phyloP scores from a whole-genome alignment of 2,329 filamentous ascomycete genomes.

The Sclerotinia subarctica region DNA sequence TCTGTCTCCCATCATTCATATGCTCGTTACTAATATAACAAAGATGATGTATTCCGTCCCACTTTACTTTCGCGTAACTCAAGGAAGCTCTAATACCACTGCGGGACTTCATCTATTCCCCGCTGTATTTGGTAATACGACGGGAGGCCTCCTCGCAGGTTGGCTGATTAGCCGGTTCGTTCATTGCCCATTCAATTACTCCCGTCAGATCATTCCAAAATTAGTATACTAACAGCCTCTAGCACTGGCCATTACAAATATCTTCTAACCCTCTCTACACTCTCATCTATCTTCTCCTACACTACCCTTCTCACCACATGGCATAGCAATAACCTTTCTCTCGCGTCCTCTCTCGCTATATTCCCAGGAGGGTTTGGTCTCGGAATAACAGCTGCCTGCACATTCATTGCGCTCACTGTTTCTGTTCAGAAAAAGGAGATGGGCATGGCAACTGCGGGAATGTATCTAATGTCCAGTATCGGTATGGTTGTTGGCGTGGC shows the following conservation, averaged over 20 bases:
- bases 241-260: slow-evolving; percentile 57
- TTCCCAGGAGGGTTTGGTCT: slow-evolving; percentile 54
- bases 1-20: slow-evolving; percentile 3
- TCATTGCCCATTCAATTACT: background rate
- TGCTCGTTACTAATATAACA: background rate
- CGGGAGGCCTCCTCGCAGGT: slow-evolving; percentile 60
- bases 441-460: slow-evolving; percentile 48
- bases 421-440: slow-evolving; percentile 46
- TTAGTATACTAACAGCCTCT: background rate
- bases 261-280: slow-evolving; percentile 50
- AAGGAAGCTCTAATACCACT: slow-evolving; percentile 53
- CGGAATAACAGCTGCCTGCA: slow-evolving; percentile 45
- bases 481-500: slow-evolving; percentile 31
- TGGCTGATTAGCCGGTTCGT: slow-evolving; percentile 35
- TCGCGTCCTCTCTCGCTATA: slow-evolving; percentile 57
- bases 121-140: slow-evolving; percentile 63
- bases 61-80: slow-evolving; percentile 66
- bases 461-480: slow-evolving; percentile 42
- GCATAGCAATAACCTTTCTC: slow-evolving; percentile 53
- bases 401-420: slow-evolving; percentile 50
- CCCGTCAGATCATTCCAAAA: background rate
- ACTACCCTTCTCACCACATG: slow-evolving; percentile 53
- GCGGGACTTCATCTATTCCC: slow-evolving; percentile 63
- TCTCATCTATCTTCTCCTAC: slow-evolving; percentile 51
- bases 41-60: slow-evolving; percentile 63